Base-by-base conservation (phyloP, 164 flowering plant species). In the Nymphaea colorata region DNA sequence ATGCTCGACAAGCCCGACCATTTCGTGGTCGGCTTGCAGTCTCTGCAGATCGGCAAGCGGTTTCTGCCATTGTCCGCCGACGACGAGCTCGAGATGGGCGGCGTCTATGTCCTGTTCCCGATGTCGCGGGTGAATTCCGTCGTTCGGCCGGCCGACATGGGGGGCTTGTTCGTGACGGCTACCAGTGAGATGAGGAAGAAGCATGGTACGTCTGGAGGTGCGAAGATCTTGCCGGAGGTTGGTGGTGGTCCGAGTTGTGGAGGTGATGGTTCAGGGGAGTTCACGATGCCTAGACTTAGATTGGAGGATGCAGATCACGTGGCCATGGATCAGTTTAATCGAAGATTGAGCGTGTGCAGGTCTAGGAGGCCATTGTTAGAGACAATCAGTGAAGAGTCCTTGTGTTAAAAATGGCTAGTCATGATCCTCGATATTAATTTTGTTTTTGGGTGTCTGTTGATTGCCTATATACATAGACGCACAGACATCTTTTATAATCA, bases 291-390 rank as follows among this genome's bases (percentile, higher is more conserved):
- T 51, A 51, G 57, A 8, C 57, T 51, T 15, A 51, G 57, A 8
- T 51, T 51, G 15, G 57, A 51, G 57, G 57, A 15, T 3, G 12
- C 5, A 15, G 57, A 51, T 51, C 3, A 51, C 14, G 57, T 8
- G 15, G 8, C 57, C 14, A 2, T 51, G 14, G 14, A 8, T 51
- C 57, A 51, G 8, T 7, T 51, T 8, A 51, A 51, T 10, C 8
- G 14, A 3, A 74, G 89, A 68, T 12, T 73, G 73, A 81, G 87
- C 14, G n/a, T 81, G 71, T 73, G 79, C 36, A 79, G 86, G 73
- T 84, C 96, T 1, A 87, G 71, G 82, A 89, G 79, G 76, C 96
- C 98, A 3, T 43, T 73, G 79, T 72, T 91, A 73, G 96, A 89
- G 79, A 91, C 98, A 15, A 91, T 91, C 7, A 71, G 59, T 0